Evolutionary conservation across 2,329 filamentous ascomycete species (phyloP), one percentile per base, ranked within the genome.

Genomic region (Sodiomyces alkalinus): DNA sequence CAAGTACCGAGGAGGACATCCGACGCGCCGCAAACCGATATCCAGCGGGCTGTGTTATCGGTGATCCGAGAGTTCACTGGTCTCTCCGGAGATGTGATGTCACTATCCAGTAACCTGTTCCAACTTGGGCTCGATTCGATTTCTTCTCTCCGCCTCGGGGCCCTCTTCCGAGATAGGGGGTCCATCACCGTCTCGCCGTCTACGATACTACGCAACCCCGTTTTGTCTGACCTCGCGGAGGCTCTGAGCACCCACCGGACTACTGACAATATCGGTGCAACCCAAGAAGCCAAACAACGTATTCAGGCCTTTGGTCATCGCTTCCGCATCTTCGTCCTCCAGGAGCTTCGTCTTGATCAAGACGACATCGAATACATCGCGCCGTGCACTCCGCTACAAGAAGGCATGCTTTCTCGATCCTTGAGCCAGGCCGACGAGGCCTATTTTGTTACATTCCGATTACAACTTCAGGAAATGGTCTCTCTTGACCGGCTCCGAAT

Each of bases 81-180:
- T 0, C 36, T 69, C 2, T 44, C 58, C 1, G 29, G 44, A 3
- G 42, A 51, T 1, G 50, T 55, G 0, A 54, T 81, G 3, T 53
- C 49, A 1, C 53, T 63, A 3, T 57, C 54, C 1, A 72, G 74
- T 0, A 92, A 73, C 34, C 68, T 93, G 12, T 92, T 90, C 40
- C 82, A 92, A 37, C 58, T 92, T 2, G 87, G 86, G 0, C 62
- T 94, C 15, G 87, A 93, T 42, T 94, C 86, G 0, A 83, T 94
- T 11, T 83, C 81, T 0, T 80, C 77, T 0, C 74, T 92, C 25
- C 64, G 72, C 6, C 63, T 94, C 17, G 64, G 78, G 1, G 61
- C 65, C 5, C 49, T 62, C 9, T 55, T 94, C 10, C 80, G 72
- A 39, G 57, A 63, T 3, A 56, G 56, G 3, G 80, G 81, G 0